Evolutionary conservation across 495 filamentous ascomycete species (phyloP), one percentile per base, ranked within the genome.

Genomic region (Daldinia vernicosa): DNA sequence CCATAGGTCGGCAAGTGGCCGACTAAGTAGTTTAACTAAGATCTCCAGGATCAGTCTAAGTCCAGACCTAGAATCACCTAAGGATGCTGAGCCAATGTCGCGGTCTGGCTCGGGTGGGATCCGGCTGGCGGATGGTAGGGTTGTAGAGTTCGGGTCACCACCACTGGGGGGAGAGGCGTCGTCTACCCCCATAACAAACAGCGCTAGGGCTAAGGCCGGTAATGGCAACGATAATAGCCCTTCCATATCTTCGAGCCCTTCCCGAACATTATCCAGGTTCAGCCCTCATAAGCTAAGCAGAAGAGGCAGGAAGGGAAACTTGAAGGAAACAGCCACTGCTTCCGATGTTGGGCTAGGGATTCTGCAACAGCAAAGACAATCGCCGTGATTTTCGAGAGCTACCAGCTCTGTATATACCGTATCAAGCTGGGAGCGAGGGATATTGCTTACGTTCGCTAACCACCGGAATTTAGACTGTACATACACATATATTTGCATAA

Each of bases 111-210:
- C 78, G 6, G 75, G 64, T 6, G 79, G 77, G 9, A 71, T 78
- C 19, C 56, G 64, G 28, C 67, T 80, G 15, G 54, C 57, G 1
- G 71, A 75, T 3, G 79, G 78, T 4, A 62, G 47, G 15, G 69
- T 80, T 15, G 74, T 80, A 27, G 79, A 74, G 51, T 81, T 80
- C 55, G 79, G 78, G 4, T 67, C 74, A 8, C 64, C 73, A 8
- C 58, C 60, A 9, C 51, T 39, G 3, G 37, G 51, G 4, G 56
- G 47, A 14, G 57, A 67, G 15, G 6, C 51, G 1, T 35, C 58
- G 14, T 15, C 56, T 15, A 5, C 14, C 11, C 24, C 33, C 6
- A 7, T 32, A 37, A 11, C 60, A 3, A 43, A 40, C n/a, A 53
- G 51, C 26, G 26, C 17, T 6, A 30, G 30, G 8, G 27, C 33